Evolutionary conservation across 495 filamentous ascomycete genomes (phyloP).

Genomic region (Xylaria sp.): DNA sequence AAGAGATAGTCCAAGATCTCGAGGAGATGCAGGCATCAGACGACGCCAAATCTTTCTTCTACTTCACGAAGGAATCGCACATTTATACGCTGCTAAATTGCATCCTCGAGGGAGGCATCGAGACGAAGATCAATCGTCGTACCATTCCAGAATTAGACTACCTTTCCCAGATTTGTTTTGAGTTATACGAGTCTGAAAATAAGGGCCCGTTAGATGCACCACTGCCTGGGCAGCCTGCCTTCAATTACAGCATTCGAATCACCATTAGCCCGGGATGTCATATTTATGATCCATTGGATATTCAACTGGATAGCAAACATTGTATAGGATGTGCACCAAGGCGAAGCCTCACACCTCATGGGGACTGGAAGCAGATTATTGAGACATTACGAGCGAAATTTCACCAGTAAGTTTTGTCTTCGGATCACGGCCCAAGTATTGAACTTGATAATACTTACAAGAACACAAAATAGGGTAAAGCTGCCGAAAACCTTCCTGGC

Average conservation of each 20-base stretch:
- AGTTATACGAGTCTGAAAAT: slow-evolving; percentile 93
- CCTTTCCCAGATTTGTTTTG: slow-evolving; percentile 96
- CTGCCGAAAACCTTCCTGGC: slow-evolving; percentile 92
- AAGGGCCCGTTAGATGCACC: slow-evolving; percentile 57
- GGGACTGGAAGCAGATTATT: slow-evolving; percentile 93
- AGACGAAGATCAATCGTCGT: slow-evolving; percentile 85
- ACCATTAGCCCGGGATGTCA: slow-evolving; percentile 96
- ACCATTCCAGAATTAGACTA: slow-evolving; percentile 98
- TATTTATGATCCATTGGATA: slow-evolving; percentile 92
- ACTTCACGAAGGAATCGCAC: slow-evolving; percentile 98
- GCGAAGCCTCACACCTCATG: slow-evolving; percentile 87
- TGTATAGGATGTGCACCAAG: slow-evolving; percentile 91
- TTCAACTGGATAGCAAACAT: slow-evolving; percentile 93
- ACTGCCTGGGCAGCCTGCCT: slow-evolving; percentile 57
- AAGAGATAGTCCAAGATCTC: slow-evolving; percentile 95
- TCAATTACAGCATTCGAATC: slow-evolving; percentile 94
- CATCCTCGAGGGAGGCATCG: slow-evolving; percentile 93
- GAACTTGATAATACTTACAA: slow-evolving; percentile 25
- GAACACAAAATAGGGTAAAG: slow-evolving; percentile 70
- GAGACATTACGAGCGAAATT: slow-evolving; percentile 95
- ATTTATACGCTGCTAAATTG: slow-evolving; percentile 98
- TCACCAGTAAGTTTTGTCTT: slow-evolving; percentile 71
- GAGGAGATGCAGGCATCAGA: slow-evolving; percentile 95
- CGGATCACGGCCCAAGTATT: slow-evolving; percentile 18
- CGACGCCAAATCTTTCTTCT: slow-evolving; percentile 94